phyloP scores from a whole-genome alignment of 139 green algal genomes.

The Pseudopediastrum boryanum region DNA sequence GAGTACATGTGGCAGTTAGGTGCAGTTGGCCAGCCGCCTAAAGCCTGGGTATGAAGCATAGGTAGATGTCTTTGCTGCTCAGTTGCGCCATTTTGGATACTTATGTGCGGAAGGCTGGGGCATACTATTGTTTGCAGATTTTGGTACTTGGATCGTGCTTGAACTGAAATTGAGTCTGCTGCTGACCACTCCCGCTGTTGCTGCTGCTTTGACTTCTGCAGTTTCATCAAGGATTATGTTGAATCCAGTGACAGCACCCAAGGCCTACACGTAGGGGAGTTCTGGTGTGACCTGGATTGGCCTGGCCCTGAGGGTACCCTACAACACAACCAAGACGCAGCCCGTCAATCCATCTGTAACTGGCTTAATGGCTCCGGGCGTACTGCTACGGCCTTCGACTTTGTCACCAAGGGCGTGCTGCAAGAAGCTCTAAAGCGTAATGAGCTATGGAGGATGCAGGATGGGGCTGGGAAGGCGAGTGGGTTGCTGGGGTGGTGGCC shows the following conservation, averaged over 20 bases:
- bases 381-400: constrained; percentile 83
- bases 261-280: constrained; percentile 77
- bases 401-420: constrained; percentile 86
- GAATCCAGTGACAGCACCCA: background rate
- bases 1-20: no score
- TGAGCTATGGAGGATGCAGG: constrained; percentile 86
- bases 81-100: no score
- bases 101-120: no score
- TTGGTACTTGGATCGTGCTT: no score
- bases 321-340: constrained; percentile 83
- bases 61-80: no score
- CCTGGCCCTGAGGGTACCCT: constrained; percentile 54
- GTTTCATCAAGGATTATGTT: constrained; percentile 11
- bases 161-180: no score
- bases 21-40: no score
- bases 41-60: no score
- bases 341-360: constrained; percentile 80
- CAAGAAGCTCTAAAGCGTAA: constrained; percentile 77
- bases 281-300: constrained; percentile 76
- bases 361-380: constrained; percentile 78
- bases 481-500: constrained; percentile 91
- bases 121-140: no score
- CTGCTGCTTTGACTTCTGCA: constrained; percentile 30
- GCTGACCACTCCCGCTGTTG: no score
- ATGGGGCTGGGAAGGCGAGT: constrained; percentile 71